Base-by-base conservation (phyloP, 163 green algal genomes). In the Chloromonas sp. region DNA sequence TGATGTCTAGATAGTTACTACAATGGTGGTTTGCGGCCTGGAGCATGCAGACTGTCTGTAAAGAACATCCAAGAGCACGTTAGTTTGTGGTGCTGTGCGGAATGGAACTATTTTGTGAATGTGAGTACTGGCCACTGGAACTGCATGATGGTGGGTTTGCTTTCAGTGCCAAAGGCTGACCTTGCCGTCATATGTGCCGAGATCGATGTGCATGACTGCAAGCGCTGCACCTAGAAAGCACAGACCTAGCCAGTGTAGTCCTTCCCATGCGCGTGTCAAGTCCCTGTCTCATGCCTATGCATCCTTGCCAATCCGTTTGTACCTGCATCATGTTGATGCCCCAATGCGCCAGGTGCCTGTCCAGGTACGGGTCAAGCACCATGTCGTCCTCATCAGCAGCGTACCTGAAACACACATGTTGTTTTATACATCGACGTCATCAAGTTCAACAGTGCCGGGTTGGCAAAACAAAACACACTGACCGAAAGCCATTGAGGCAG, bases 301-400 rank as follows among this genome's bases (percentile, higher is more conserved):
- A 5, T 36, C 71, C 71, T 14, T 79, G 5, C 66, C 66, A 5
- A 74, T 74, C 71, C 14, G 5, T 14, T 14, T 14, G 13, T 14
- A 79, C 71, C 71, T 95, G 84, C 91, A 97, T 93, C 91, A 99
- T 97, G 92, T 99, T 95, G 90, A 99, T 99, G 85, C 97, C 97
- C 95, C 98, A 99, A 89, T 99, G 95, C 59, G 91, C 87, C 83
- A 99, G 91, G 92, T 99, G 97, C 84, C 94, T 5, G 1, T 89
- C 91, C 82, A 99, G 92, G 13, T 94, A 78, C 0, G 96, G 96
- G 89, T 99, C 97, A 58, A 91, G 76, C 60, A 99, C 97, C 94
- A 98, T 97, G 89, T 99, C 96, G 86, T 99, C 92, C 91, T 99
- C 97, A 86, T 98, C 96, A 3, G 90, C 76, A 0, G 95, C 93